These are phyloP conservation scores for Teratosphaeriaceae sp. DNA, from an alignment of 2,329 filamentous ascomycete species.

Conservation along the genomic window DNA sequence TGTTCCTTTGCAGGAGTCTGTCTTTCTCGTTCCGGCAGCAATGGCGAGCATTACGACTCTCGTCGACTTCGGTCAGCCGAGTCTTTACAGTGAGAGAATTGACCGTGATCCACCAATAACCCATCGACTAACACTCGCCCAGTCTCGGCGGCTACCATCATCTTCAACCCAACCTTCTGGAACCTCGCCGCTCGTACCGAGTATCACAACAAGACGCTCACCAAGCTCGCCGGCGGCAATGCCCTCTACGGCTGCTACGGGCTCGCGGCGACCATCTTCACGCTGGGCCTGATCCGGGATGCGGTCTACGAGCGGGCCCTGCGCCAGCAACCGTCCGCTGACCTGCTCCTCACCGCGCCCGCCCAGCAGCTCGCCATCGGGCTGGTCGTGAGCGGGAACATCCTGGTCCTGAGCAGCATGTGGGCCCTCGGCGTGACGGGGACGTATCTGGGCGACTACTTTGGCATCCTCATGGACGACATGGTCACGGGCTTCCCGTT, in stretches of 20 bases:
- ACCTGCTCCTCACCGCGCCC: constrained; percentile 56
- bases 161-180: constrained; percentile 99
- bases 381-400: constrained; percentile 69
- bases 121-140: constrained; percentile 2
- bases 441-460: constrained; percentile 97
- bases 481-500: constrained; percentile 96
- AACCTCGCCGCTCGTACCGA: constrained; percentile 86
- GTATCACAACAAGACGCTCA: constrained; percentile 85
- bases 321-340: constrained; percentile 65
- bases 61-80: constrained; percentile 37
- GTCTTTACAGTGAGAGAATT: constrained; percentile 36
- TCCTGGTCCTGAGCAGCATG: constrained; percentile 82
- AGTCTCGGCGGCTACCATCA: constrained; percentile 54
- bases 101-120: not conserved
- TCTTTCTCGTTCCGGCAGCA: too few relatives aligned
- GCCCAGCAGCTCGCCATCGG: constrained; percentile 60
- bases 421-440: constrained; percentile 90
- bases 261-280: constrained; percentile 85
- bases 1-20: too few relatives aligned
- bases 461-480: constrained; percentile 93
- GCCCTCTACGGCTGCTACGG: constrained; percentile 78
- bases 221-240: constrained; percentile 75
- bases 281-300: constrained; percentile 82
- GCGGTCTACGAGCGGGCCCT: constrained; percentile 73
- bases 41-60: constrained; percentile 33